A percentile compares a stretch with the other conserved stretches of the same genome.
phyloP scores from a whole-genome alignment of 2,329 filamentous ascomycete genomes.

The Fusarium sp. region DNA sequence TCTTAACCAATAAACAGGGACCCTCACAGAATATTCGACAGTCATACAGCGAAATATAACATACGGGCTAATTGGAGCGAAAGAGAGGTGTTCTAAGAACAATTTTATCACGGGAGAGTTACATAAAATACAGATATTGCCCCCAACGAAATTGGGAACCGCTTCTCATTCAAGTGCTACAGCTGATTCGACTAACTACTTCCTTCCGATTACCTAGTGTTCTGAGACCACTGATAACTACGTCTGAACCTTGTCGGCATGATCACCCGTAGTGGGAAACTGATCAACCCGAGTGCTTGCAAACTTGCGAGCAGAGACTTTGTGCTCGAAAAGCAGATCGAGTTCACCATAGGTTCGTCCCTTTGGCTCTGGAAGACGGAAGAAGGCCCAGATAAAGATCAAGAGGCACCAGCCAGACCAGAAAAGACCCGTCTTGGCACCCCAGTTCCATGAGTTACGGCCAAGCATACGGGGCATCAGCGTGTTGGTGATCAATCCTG shows the following conservation, averaged over 20 bases:
- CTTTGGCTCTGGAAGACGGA: conserved; percentile 69
- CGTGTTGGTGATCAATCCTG: conserved; percentile 62
- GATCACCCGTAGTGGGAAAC: conserved; percentile 12
- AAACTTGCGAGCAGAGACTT: conserved; percentile 60
- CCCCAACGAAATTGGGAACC: too few relatives aligned
- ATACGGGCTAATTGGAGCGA: too few relatives aligned
- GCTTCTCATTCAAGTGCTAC: too few relatives aligned
- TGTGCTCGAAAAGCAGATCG: conserved; percentile 67
- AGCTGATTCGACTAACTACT: too few relatives aligned
- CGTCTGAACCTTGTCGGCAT: conserved; percentile 15
- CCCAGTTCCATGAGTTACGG: conserved; percentile 61
- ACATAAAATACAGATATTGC: too few relatives aligned
- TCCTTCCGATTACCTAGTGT: too few relatives aligned
- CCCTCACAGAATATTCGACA: too few relatives aligned
- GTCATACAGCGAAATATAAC: too few relatives aligned
- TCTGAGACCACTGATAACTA: not conserved
- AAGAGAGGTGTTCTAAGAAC: too few relatives aligned
- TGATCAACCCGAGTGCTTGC: conserved; percentile 50
- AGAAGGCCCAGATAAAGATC: conserved; percentile 65
- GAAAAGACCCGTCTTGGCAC: conserved; percentile 63
- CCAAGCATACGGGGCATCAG: conserved; percentile 63
- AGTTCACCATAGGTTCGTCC: conserved; percentile 69
- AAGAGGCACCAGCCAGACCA: conserved; percentile 60
- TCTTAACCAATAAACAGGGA: too few relatives aligned
- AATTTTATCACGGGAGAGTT: too few relatives aligned